These are phyloP conservation scores for Cercospora zeina DNA, from an alignment of 2,329 filamentous ascomycete genomes.

Conservation along the genomic window DNA sequence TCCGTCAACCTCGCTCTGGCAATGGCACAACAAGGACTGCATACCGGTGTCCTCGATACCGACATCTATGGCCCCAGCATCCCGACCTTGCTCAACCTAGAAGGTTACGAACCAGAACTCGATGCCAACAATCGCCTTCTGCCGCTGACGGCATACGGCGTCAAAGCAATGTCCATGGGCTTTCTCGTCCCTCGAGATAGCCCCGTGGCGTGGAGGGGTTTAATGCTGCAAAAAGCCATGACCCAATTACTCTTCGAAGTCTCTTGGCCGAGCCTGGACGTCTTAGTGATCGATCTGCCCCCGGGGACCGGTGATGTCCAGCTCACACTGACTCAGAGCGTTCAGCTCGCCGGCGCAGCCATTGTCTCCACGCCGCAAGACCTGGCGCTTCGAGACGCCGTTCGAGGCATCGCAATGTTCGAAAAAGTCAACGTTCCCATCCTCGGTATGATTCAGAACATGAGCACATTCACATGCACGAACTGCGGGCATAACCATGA, in stretches of 20 bases:
- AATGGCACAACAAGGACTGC: conserved; percentile 77
- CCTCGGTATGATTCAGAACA: conserved; percentile 87
- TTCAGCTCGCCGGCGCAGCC: conserved; percentile 73
- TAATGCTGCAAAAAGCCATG: conserved; percentile 97
- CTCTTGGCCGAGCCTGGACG: conserved; percentile 84
- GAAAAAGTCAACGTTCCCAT: conserved; percentile 77
- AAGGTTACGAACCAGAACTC: conserved; percentile 39
- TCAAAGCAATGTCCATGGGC: conserved; percentile 99
- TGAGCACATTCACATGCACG: conserved; percentile 81
- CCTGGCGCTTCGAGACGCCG: conserved; percentile 84
- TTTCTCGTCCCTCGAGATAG: conserved; percentile 79
- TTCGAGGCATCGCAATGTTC: conserved; percentile 92
- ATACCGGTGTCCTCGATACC: conserved; percentile 85
- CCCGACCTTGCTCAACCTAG: conserved; percentile 74
- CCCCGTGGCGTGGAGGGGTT: conserved; percentile 89
- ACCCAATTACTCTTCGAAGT: conserved; percentile 95
- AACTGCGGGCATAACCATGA: conserved; percentile 47
- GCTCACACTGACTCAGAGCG: conserved; percentile 92
- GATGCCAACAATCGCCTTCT: conserved; percentile 68
- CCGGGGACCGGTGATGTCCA: conserved; percentile 96
- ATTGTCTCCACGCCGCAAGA: conserved; percentile 94
- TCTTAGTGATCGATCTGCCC: conserved; percentile 86
- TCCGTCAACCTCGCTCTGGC: conserved; percentile 89
- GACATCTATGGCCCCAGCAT: conserved; percentile 97
- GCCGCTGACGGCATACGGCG: conserved; percentile 87